phyloP scores from a whole-genome alignment of 73 alveolate species.

The Durusdinium trenchii region DNA sequence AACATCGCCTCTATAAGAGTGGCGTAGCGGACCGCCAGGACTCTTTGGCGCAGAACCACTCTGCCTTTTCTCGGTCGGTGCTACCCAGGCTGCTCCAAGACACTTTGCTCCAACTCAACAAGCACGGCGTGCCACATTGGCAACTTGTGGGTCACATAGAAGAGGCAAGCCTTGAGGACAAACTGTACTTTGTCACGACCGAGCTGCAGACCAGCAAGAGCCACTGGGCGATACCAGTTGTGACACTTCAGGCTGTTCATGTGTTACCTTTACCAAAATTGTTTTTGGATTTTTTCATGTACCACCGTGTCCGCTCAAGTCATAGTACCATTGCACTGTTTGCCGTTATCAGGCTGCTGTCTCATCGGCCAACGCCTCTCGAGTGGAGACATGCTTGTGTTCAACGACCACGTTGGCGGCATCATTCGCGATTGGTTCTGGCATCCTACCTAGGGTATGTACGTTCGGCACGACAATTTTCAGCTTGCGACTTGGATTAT shows the following conservation, averaged over 20 bases:
- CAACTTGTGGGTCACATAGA: background rate
- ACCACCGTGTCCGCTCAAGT: too few relatives aligned
- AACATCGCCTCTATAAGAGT: background rate
- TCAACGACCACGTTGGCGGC: too few relatives aligned
- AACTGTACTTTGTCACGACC: background rate
- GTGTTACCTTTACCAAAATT: too few relatives aligned
- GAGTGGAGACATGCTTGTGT: too few relatives aligned
- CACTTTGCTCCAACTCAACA: background rate
- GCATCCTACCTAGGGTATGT: background rate
- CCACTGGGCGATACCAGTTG: too few relatives aligned
- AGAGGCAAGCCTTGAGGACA: background rate
- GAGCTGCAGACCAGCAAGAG: background rate
- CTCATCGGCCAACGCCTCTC: too few relatives aligned
- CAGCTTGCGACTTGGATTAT: background rate
- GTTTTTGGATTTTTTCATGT: too few relatives aligned
- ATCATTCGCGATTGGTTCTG: background rate
- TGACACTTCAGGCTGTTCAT: too few relatives aligned
- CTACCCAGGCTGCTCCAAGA: background rate
- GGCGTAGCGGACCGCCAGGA: background rate
- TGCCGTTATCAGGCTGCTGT: too few relatives aligned
- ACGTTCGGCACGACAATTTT: background rate
- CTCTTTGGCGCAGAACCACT: background rate
- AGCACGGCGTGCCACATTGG: background rate
- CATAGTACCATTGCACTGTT: too few relatives aligned
- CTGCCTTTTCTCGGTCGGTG: background rate